Base-by-base conservation (phyloP, 1,284 basidiomycete species). In the Puccinia brachypodii region DNA sequence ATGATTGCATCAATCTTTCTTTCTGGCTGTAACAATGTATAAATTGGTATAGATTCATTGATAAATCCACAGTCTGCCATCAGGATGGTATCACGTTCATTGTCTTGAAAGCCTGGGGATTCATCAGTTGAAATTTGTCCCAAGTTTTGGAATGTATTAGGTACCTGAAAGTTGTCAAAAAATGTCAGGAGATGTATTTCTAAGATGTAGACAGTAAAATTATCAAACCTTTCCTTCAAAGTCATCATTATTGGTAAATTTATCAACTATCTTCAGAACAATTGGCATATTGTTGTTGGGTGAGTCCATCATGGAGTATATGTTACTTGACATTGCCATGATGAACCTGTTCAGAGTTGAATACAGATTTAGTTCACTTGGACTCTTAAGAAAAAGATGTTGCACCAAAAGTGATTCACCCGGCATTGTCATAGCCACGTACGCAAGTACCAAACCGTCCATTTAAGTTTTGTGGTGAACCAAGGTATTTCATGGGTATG, bases 301-400 rank as follows among this genome's bases (percentile, higher is more conserved):
- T 56, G 47, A 60, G 42, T 81, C 79, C 13, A 62, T 19, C 38
- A 71, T 31, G 0, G 79, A 62, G 47, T 58, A 75, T 14, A 81
- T 81, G 62, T 81, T 81, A 31, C 71, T 74, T 6, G 79, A 81
- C 42, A 81, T 42, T 47, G 71, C 79, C 79, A 81, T 74, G 58
- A 81, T 75, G 42, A 74, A 81, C 22, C 79, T 74, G 38, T 31
- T 16, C 28, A 66, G 4, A 25, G 4, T 76, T 42, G 9, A 11
- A 38, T 53, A 25, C 36, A 62, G 4, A 1, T 64, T 38, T 69
- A 44, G 33, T 33, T 73, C 25, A 19, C 50, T n/a, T 68, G 40
- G 44, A 36, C 36, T 7, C 1, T 2, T 38, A 56, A 47, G n/a
- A 40, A 22, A 28, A 44, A 42, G 2, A 44, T 3, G 62, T n/a